phyloP scores from a whole-genome alignment of 106 monocot genomes.

The Narthecium ossifragum region DNA sequence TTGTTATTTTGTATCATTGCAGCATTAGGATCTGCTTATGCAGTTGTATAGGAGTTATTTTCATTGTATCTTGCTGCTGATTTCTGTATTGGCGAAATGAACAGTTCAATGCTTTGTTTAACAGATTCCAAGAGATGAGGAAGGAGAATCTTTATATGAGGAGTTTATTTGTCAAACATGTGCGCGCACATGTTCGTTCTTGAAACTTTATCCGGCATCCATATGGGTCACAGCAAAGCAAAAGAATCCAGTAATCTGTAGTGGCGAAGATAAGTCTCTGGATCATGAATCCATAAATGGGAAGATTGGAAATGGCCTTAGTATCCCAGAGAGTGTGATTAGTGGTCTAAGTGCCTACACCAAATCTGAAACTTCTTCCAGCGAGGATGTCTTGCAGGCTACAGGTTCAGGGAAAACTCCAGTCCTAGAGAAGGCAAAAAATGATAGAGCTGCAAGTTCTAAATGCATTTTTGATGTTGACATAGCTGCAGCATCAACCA shows the following conservation, averaged over 20 bases:
- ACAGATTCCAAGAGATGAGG: constrained; percentile 92
- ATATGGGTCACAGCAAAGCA: constrained; percentile 43
- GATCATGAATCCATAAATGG: constrained; percentile 9
- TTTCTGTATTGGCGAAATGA: too few species aligned
- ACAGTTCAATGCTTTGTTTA: too few species aligned
- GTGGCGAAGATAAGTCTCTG: constrained; percentile 18
- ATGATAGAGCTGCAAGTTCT: constrained; percentile 10
- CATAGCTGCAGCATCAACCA: constrained; percentile 25
- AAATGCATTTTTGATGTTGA: constrained; percentile 59
- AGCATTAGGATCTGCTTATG: too few species aligned
- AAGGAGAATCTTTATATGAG: constrained; percentile 82
- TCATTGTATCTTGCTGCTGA: too few species aligned
- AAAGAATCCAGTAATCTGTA: constrained; percentile 18
- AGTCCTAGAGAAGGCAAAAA: too few species aligned
- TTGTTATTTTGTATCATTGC: too few species aligned
- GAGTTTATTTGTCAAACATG: constrained; percentile 92
- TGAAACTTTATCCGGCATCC: constrained; percentile 67
- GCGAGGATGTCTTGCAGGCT: constrained; percentile 11
- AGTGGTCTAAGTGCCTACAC: constrained; percentile 3
- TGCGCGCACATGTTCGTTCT: constrained; percentile 51
- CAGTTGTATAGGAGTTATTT: too few species aligned
- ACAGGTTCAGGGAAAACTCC: too few species aligned
- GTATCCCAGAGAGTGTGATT: constrained; percentile 3
- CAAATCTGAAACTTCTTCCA: constrained; percentile 7
- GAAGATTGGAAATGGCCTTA: constrained; percentile 15